Percentiles rank a stretch among this genome's conserved stretches.
Conservation (phyloP, 495 filamentous ascomycete species). For the Usnea hakonensis region DNA sequence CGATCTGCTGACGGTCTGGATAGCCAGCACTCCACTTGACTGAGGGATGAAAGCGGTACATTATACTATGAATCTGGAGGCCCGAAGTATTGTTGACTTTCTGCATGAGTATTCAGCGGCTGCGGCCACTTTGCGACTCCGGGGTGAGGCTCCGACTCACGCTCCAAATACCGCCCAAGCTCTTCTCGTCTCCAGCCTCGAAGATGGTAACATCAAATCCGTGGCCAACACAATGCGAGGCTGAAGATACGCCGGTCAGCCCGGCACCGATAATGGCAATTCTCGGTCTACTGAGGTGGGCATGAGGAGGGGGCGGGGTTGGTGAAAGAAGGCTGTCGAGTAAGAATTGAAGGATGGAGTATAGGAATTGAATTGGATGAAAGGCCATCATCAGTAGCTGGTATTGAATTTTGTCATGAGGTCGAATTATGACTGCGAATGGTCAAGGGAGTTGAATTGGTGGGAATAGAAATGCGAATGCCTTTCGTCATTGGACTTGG, state of each 20-base stretch:
- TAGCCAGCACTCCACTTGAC: conserved; percentile 67
- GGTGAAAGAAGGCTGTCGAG: conserved; percentile 62
- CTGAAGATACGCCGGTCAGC: conserved; percentile 72
- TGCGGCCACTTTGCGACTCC: not conserved
- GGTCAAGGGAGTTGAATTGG: too few relatives aligned
- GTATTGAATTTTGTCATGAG: not conserved
- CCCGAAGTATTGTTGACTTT: conserved; percentile 76
- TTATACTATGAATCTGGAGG: conserved; percentile 74
- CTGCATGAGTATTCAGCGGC: conserved; percentile 31
- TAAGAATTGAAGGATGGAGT: conserved; percentile 58
- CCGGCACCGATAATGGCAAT: conserved; percentile 81
- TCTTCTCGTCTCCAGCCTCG: conserved; percentile 54
- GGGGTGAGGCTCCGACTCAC: conserved; percentile 42
- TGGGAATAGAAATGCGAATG: too few relatives aligned
- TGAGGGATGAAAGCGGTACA: conserved; percentile 84
- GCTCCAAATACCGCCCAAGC: conserved; percentile 78
- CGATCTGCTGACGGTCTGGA: conserved; percentile 64
- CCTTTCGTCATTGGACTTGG: too few relatives aligned
- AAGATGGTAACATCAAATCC: conserved; percentile 77
- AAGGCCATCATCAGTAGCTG: conserved; percentile 7
- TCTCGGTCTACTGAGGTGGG: conserved; percentile 46
- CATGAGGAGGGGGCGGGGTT: conserved; percentile 51
- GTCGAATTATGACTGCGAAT: too few relatives aligned
- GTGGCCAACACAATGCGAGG: conserved; percentile 80
- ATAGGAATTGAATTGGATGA: conserved; percentile 34